Evolutionary conservation across 2,329 filamentous ascomycete genomes (phyloP), one percentile per base, ranked within the genome.

Genomic region (Botrytis squamosa): DNA sequence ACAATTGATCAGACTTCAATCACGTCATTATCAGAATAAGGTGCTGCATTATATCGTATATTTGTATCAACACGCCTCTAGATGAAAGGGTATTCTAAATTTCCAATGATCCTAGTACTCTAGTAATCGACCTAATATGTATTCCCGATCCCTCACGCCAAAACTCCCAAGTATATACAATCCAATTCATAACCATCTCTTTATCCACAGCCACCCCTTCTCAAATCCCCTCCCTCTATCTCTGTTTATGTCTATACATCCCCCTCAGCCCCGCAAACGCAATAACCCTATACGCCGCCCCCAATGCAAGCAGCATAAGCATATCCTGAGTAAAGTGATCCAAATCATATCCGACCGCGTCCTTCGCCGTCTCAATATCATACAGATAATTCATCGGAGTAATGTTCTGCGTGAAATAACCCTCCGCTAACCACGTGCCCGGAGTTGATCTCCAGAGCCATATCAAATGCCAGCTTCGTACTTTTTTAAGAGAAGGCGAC

Each of bases 341-440:
- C 2, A 89, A 79, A 55, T 82, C 80, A 75, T 84, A 89, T 0
- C 87, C 87, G 2, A 85, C 82, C 2, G 77, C 77, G 20, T 81
- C 33, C 0, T 83, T 81, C 8, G 87, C 87, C 46, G 83, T 64
- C 1, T 88, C 83, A 20, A 88, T 82, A 20, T 86, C 75, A 79
- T 88, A 90, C 8, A 90, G 77, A 75, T 88, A 86, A 0, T 75
- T 78, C 75, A 88, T 83, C 1, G 86, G 87, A 40, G 77, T 79
- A 7, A 88, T 80, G 69, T 88, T 84, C 78, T 86, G 82, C 0
- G 84, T 85, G 75, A 88, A 88, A 78, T 89, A 89, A 20, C 86
- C 79, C 79, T 90, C 88, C 0, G 86, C 85, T 38, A 88, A 82
- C 88, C 87, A 89, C 0, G 86, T 85, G 3, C 85, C 87, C 0